Percentiles rank a stretch among this genome's conserved stretches.
Conservation (phyloP, 768 basidiomycete genomes). For the Lentinula boryana region DNA sequence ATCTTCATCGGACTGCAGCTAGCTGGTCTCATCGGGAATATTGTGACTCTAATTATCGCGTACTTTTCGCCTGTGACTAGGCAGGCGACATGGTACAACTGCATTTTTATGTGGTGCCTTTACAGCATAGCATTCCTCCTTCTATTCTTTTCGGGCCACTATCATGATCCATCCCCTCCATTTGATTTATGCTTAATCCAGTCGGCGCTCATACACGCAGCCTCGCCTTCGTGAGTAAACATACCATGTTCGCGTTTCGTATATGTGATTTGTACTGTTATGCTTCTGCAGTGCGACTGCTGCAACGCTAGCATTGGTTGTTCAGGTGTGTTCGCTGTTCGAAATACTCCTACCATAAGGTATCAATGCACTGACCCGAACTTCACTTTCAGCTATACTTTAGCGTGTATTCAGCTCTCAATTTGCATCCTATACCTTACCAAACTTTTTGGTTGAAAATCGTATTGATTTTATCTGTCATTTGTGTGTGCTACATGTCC, state of each 20-base stretch:
- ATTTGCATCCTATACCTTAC: neutral
- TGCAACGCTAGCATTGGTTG: neutral
- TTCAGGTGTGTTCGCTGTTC: neutral
- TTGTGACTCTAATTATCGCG: slow-evolving; percentile 19
- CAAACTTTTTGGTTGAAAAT: neutral
- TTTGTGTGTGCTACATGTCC: neutral
- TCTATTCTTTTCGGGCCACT: slow-evolving; percentile 25
- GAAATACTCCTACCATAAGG: too few species aligned
- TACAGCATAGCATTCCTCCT: slow-evolving; percentile 28
- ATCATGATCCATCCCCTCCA: slow-evolving; percentile 14
- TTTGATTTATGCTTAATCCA: slow-evolving; percentile 23
- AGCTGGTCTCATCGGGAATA: slow-evolving; percentile 20
- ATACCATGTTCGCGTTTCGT: neutral
- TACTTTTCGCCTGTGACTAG: slow-evolving; percentile 18
- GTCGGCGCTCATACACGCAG: slow-evolving; percentile 24
- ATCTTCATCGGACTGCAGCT: slow-evolving; percentile 25
- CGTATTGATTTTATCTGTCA: neutral
- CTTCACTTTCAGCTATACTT: neutral
- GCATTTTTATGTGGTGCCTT: slow-evolving; percentile 28
- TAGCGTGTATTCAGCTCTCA: neutral
- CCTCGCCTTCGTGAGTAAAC: slow-evolving; percentile 23
- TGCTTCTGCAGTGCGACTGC: neutral
- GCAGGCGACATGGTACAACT: slow-evolving; percentile 25
- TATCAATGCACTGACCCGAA: too few species aligned
- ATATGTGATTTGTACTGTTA: neutral